Base-by-base conservation (phyloP, 768 basidiomycete species). In the Mycena indigotica region DNA sequence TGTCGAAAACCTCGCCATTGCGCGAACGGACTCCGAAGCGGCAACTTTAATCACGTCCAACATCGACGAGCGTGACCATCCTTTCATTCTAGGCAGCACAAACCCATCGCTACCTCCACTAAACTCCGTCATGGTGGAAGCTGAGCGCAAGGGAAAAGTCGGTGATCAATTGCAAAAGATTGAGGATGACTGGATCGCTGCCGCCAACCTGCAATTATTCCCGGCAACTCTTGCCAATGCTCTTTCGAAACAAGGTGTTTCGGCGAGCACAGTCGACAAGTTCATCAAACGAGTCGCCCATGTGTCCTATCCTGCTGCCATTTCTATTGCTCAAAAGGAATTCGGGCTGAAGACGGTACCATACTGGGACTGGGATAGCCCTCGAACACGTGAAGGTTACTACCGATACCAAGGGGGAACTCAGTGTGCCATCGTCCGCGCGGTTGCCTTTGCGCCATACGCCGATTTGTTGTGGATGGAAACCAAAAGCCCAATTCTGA, bases 331-430 rank as follows among this genome's bases (percentile, higher is more conserved):
- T 0, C 83, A 88, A 70, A 82, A 81, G 54, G 86, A 91, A 64
- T 95, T 89, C 66, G 88, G 90, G 25, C 76, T 95, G 61, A 83
- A 76, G 69, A 75, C 58, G 45, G 83, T 85, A 26, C 94, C 95
- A 0, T 91, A 85, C 82, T 98, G 93, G 93, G 80, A 95, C 73
- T 98, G 95, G 94, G 92, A 98, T 72, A 79, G 88, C 46, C 93
- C 96, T 32, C 80, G 97, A 57, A 97, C 96, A 0, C 85, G 95
- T 57, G 96, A 98, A 72, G 96, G 96, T 39, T 98, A 85, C 79
- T 98, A 95, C 80, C 86, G 96, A 62, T 98, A 96, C 80, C 92
- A 95, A 73, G 95, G 96, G 58, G 96, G 96, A 6, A 98, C 95
- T 4, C 87, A 92, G 69, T 95, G 94, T 69, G 95, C 95, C 10